Evolutionary conservation across 2,329 filamentous ascomycete species (phyloP).

Genomic region (Coniochaeta pulveracea): DNA sequence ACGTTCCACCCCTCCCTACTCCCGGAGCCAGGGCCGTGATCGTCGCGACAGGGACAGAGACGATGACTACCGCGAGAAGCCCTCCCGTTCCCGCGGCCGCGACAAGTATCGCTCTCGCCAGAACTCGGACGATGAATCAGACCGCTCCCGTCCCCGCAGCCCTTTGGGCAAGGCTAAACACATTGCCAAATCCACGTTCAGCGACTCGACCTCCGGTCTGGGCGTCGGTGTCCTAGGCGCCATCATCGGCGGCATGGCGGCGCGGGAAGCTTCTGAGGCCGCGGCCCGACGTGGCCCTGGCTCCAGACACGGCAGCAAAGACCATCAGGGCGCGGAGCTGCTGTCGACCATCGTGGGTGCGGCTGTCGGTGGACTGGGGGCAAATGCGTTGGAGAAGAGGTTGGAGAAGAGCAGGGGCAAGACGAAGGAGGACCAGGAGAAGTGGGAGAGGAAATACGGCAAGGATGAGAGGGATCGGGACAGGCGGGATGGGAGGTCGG

Average conservation of each 20-base stretch:
- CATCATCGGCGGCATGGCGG: conserved; percentile 42
- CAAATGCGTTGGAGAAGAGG: conserved; percentile 35
- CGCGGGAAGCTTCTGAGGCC: conserved; percentile 33
- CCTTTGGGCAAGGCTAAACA: conserved; percentile 28
- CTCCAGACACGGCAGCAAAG: conserved; percentile 16
- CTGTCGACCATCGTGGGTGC: conserved; percentile 41
- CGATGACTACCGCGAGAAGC: not conserved
- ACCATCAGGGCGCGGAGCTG: conserved; percentile 21
- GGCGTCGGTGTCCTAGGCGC: conserved; percentile 41
- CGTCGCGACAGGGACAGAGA: conserved; percentile 6
- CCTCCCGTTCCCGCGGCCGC: conserved; percentile 6
- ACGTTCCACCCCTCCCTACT: conserved; percentile 20
- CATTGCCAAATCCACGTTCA: conserved; percentile 34
- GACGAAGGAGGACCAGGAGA: conserved; percentile 18
- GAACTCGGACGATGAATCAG: not conserved
- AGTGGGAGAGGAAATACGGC: conserved; percentile 22
- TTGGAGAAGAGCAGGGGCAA: conserved; percentile 25
- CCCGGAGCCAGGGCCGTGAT: conserved; percentile 15
- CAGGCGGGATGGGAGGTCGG: conserved; percentile 8
- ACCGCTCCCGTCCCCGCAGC: conserved; percentile 11
- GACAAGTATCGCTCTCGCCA: too few species aligned
- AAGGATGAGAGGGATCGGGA: conserved; percentile 4
- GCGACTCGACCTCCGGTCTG: conserved; percentile 33
- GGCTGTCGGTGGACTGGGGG: conserved; percentile 41
- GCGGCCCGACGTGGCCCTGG: conserved; percentile 13